Evolutionary conservation across 2,329 filamentous ascomycete genomes (phyloP).

Genomic region (Thermothelomyces thermophilus): DNA sequence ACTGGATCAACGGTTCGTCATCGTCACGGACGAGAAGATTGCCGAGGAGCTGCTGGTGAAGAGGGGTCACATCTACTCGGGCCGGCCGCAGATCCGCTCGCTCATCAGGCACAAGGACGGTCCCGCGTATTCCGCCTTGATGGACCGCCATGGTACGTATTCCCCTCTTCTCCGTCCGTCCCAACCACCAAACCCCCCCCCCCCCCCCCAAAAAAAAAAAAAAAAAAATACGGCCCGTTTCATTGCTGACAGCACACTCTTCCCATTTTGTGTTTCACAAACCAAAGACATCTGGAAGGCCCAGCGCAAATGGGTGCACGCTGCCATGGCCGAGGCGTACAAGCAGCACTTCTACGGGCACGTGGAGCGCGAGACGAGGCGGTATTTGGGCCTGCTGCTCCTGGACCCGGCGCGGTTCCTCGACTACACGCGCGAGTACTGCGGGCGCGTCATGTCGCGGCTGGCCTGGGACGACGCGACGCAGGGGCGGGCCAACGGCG

Average conservation of each 20-base stretch:
- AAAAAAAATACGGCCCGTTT: no score
- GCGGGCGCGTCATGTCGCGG: conserved; percentile 44
- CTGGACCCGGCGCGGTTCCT: conserved; percentile 42
- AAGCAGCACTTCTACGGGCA: conserved; percentile 41
- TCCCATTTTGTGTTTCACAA: neutral
- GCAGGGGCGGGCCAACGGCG: conserved; percentile 39
- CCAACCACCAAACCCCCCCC: no score
- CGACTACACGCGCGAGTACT: conserved; percentile 41
- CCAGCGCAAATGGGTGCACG: conserved; percentile 47
- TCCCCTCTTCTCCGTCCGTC: neutral
- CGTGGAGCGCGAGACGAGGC: conserved; percentile 40
- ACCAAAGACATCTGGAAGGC: conserved; percentile 38
- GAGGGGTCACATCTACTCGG: conserved; percentile 44
- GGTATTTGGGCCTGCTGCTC: conserved; percentile 40
- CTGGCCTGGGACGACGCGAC: conserved; percentile 45
- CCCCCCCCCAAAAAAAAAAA: no score
- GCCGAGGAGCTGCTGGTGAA: conserved; percentile 44
- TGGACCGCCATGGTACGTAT: conserved; percentile 42
- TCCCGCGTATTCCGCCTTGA: conserved; percentile 42
- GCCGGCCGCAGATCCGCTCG: conserved; percentile 44
- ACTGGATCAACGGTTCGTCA: conserved; percentile 35
- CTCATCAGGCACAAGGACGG: conserved; percentile 44
- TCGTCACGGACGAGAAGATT: conserved; percentile 43
- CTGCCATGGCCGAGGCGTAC: conserved; percentile 36
- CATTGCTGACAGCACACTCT: no score